A percentile compares a stretch with the other conserved stretches of the same genome.
Conservation (phyloP, 176 grass and related monocot genomes). For the Hordeum marinum region DNA sequence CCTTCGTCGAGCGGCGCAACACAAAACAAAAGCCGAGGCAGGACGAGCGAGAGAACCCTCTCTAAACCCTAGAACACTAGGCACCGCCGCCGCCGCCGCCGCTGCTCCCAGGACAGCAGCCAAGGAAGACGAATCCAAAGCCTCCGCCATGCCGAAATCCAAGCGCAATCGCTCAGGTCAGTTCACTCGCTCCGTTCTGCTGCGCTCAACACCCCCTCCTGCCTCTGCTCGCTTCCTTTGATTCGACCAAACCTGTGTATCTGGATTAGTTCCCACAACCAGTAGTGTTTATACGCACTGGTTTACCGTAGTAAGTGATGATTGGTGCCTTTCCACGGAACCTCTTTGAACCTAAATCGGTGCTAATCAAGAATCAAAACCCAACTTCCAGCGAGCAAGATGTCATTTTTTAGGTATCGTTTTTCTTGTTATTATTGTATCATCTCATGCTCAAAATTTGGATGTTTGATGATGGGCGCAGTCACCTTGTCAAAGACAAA, state of each 20-base stretch:
- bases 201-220: not conserved
- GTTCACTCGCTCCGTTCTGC: not conserved
- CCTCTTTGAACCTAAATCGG: not conserved
- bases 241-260: not conserved
- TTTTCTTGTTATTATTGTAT: not conserved
- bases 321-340: too few species aligned
- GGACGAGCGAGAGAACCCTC: not conserved
- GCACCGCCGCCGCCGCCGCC: slow-evolving; percentile 11
- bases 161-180: slow-evolving; percentile 17
- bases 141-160: slow-evolving; percentile 15
- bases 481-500: slow-evolving; percentile 82
- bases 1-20: not conserved
- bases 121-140: not conserved
- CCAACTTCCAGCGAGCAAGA: not conserved
- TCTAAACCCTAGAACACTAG: slow-evolving; percentile 10
- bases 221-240: not conserved
- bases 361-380: not conserved
- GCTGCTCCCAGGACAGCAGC: not conserved
- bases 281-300: not conserved
- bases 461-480: slow-evolving; percentile 3
- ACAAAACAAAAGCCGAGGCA: not conserved
- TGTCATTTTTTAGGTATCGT: too few species aligned
- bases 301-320: not conserved
- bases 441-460: not conserved
- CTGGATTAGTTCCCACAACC: not conserved